Conservation (phyloP, 257 asterid genomes). For the Solanum clarkiae region DNA sequence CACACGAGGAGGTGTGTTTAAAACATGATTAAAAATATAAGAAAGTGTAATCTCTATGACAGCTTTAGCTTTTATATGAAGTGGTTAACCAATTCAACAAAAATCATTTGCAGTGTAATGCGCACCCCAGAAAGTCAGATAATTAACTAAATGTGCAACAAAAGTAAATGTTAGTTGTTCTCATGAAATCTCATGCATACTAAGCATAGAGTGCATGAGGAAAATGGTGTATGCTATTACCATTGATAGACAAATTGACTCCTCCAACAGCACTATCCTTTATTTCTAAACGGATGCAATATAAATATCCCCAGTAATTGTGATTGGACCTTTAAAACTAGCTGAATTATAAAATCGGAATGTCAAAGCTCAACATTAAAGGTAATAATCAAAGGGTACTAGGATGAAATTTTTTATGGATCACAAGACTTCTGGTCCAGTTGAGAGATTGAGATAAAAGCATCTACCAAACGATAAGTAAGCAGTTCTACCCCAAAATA, state of each 20-base stretch:
- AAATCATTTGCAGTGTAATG: not conserved
- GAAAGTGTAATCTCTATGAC: not conserved
- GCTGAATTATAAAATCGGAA: not conserved
- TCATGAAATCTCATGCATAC: not conserved
- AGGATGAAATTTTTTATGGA: not conserved
- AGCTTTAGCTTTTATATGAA: not conserved
- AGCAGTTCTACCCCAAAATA: not conserved
- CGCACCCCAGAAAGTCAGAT: not conserved
- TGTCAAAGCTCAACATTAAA: not conserved
- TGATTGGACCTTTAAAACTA: not conserved
- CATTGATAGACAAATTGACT: not conserved
- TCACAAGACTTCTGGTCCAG: not conserved
- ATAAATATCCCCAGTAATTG: not conserved
- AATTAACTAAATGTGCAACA: not conserved
- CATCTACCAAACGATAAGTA: not conserved
- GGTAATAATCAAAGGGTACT: not conserved
- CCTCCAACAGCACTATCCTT: not conserved
- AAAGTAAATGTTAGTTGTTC: not conserved
- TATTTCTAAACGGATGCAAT: not conserved
- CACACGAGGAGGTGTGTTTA: not conserved
- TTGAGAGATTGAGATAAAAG: not conserved
- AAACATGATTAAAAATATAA: not conserved
- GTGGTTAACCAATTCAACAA: not conserved
- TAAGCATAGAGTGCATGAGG: not conserved
- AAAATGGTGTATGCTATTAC: not conserved